phyloP scores from a whole-genome alignment of 768 basidiomycete species.

The Termitomyces sp. region DNA sequence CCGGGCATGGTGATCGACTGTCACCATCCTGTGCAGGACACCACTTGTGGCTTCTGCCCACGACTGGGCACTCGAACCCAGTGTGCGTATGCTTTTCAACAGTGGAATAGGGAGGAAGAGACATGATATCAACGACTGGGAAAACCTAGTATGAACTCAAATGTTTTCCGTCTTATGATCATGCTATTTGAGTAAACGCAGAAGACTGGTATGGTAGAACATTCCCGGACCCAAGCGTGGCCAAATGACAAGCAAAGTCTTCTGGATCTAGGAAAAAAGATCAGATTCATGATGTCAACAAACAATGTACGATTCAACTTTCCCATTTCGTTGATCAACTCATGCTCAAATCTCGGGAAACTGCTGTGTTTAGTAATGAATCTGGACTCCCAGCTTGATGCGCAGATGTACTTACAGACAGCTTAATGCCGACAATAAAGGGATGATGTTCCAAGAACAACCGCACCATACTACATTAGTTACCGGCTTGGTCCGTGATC shows the following conservation, averaged over 20 bases:
- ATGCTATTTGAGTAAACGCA: not conserved
- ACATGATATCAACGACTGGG: not conserved
- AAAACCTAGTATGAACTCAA: not conserved
- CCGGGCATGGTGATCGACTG: constrained; percentile 64
- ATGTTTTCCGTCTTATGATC: not conserved
- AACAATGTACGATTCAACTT: not conserved
- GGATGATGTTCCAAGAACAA: not conserved
- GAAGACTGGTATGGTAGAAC: not conserved
- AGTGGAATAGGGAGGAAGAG: not conserved
- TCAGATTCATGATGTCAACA: not conserved
- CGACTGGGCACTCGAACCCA: not conserved
- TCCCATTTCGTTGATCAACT: not conserved
- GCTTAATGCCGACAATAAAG: not conserved
- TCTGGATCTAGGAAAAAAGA: not conserved
- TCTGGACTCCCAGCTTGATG: not conserved
- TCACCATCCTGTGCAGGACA: constrained; percentile 42
- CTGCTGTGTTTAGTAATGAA: not conserved
- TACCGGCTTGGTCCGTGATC: not conserved
- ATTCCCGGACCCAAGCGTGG: not conserved
- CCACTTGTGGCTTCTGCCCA: constrained; percentile 27
- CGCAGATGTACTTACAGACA: not conserved
- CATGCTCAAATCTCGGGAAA: no score
- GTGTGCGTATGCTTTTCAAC: not conserved
- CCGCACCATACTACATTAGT: not conserved
- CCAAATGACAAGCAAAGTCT: not conserved